Evolutionary conservation across 1,284 basidiomycete genomes (phyloP), one percentile per base, ranked within the genome.

Genomic region (Apiotrichum akiyoshidainum): DNA sequence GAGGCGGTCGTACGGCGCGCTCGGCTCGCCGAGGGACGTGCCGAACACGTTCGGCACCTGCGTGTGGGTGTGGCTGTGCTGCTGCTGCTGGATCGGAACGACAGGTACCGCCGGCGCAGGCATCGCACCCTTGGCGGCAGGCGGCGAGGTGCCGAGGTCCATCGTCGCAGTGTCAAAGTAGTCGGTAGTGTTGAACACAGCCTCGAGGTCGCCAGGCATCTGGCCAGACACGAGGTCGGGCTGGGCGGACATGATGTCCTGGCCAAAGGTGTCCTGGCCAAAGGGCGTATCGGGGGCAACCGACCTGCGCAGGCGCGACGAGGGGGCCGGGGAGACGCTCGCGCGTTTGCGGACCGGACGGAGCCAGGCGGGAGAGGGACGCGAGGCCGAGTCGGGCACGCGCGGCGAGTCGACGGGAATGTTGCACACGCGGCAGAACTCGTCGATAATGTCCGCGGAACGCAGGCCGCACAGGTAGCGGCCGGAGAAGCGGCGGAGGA

Each of bases 341-440:
- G 71, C 62, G 11, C 74, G 69, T 74, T 89, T 90, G 54, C 88
- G 86, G 4, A 91, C 86, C 9, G 90, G 91, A 37, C 90, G 84
- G 56, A 92, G 84, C 90, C 90, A 93, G 9, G 90, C 87, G 0
- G 89, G 90, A 9, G 83, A 79, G 40, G 82, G 82, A n/a, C 82
- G 79, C 22, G 81, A 78, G 14, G 81, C 82, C 44, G 83, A 84
- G 58, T 75, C 75, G 10, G 74, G 73, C 2, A 77, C 74, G 9
- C 74, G 71, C 51, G 81, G 82, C 35, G 81, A 81, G 59, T 92
- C 89, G 55, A 93, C 82, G 33, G 91, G 90, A 62, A 92, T 92
- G 69, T 89, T 86, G 8, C 90, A 92, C 57, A 92, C 90, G 70
- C 90, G 85, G 79, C 91, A 93, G 69, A 92, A 92, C 73, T 93